Base-by-base conservation (phyloP, 73 alveolate genomes). In the Tetrahymena thermophila region DNA sequence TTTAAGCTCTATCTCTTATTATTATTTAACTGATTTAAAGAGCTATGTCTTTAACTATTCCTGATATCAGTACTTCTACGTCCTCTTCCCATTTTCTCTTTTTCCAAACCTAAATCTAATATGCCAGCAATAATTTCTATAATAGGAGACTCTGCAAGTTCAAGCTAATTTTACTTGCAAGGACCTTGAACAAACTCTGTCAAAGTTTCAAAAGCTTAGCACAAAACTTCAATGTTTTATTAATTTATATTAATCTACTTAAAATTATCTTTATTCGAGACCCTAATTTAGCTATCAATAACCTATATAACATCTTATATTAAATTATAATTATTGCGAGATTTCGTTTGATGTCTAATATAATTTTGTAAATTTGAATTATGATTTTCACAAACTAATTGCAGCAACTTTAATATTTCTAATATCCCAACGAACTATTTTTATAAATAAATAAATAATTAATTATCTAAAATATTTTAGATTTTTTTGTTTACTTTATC, bases 161-260 rank as follows among this genome's bases (percentile, higher is more conserved):
- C 96, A 40, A 95, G 93, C 55, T 97, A 97, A 42, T 97, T 97
- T 35, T 93, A 94, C 40, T 93, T 95, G 97, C 99, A 97, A 7
- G 99, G 99, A 17, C 99, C 99, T 85, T 97, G 89, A 44, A 97
- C 96, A 38, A 93, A 93, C 93, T 97, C 99, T 35, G 97, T 96
- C 3, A 97, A 95, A 35, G 97, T 84, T n/a, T 97, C 98, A 56
- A 96, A 94, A 2, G 96, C 50, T 25, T 94, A 21, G 93, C 85
- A 71, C 40, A 71, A 71, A 28, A 71, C 21, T 8, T 71, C 35
- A 28, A 71, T 71, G 31, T 71, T 71, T 28, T 31, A 28, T 25
- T 71, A 71, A n/a, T 71, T 71, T 4, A 71, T 71, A n/a, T 71
- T 85, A 7, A 94, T 94, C 1, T 9, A 25, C 13, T 35, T 42